phyloP scores from a whole-genome alignment of 805 yeast species.

The Teunomyces aglyptinius region DNA sequence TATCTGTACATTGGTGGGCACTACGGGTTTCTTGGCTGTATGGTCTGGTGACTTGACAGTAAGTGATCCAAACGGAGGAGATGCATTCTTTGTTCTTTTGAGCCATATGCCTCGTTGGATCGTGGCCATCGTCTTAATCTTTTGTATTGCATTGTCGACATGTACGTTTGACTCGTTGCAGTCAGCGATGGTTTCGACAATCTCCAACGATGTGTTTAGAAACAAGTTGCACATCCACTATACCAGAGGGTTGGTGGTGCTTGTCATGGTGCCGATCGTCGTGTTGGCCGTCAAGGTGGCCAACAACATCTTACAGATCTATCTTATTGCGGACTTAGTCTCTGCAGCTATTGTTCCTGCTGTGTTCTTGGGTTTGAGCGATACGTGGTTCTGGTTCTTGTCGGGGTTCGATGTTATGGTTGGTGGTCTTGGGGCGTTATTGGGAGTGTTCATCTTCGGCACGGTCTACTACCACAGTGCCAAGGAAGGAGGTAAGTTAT shows the following conservation, averaged over 20 bases:
- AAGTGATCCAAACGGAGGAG: constrained; percentile 54
- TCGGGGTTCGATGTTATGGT: constrained; percentile 77
- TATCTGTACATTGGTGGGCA: constrained; percentile 70
- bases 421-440: constrained; percentile 80
- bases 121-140: constrained; percentile 76
- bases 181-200: constrained; percentile 82
- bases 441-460: constrained; percentile 82
- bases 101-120: constrained; percentile 82
- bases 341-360: constrained; percentile 86
- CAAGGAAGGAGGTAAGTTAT: constrained; percentile 69
- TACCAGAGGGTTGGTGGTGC: constrained; percentile 66
- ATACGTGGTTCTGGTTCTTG: constrained; percentile 58
- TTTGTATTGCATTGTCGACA: constrained; percentile 70
- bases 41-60: constrained; percentile 75
- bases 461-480: constrained; percentile 73
- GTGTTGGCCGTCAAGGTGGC: constrained; percentile 83
- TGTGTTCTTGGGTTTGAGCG: constrained; percentile 73
- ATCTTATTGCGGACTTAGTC: constrained; percentile 85
- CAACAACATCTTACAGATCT: constrained; percentile 79
- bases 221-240: constrained; percentile 68
- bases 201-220: constrained; percentile 87
- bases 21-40: constrained; percentile 83
- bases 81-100: constrained; percentile 71
- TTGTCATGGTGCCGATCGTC: constrained; percentile 82
- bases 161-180: constrained; percentile 89